Evolutionary conservation across 257 asterid genomes (phyloP).

Genomic region (Penstemon newberryi): DNA sequence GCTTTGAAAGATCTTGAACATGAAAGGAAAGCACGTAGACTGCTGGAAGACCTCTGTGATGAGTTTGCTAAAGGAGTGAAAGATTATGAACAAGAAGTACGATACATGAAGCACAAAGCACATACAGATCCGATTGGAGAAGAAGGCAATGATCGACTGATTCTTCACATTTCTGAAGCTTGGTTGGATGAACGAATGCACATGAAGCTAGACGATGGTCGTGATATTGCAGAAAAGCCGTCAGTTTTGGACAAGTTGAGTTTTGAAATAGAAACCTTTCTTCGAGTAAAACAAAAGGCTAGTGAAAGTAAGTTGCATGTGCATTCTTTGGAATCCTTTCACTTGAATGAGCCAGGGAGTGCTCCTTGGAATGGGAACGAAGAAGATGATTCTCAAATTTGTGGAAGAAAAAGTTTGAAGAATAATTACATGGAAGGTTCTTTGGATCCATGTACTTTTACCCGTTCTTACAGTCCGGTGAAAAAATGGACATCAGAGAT

Average conservation of each 20-base stretch:
- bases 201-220: constrained; percentile 50
- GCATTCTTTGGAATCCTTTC: constrained; percentile 51
- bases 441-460: constrained; percentile 47
- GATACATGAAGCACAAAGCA: constrained; percentile 50
- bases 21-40: constrained; percentile 56
- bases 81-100: constrained; percentile 60
- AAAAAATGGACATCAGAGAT: constrained; percentile 61
- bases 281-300: constrained; percentile 45
- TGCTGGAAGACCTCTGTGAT: constrained; percentile 82
- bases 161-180: constrained; percentile 89
- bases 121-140: constrained; percentile 34
- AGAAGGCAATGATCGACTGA: constrained; percentile 47
- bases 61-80: constrained; percentile 80
- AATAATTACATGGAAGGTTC: constrained; percentile 29
- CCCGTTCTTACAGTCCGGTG: constrained; percentile 56
- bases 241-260: constrained; percentile 64
- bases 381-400: constrained; percentile 43
- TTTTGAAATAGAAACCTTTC: constrained; percentile 68
- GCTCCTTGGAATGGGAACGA: constrained; percentile 58
- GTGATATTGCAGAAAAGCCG: constrained; percentile 43
- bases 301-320: constrained; percentile 26
- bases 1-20: constrained; percentile 53
- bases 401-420: constrained; percentile 30
- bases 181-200: constrained; percentile 89
- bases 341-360: constrained; percentile 55